Evolutionary conservation across 2,329 filamentous ascomycete species (phyloP), one percentile per base, ranked within the genome.

Genomic region (Xylariaceae sp.): DNA sequence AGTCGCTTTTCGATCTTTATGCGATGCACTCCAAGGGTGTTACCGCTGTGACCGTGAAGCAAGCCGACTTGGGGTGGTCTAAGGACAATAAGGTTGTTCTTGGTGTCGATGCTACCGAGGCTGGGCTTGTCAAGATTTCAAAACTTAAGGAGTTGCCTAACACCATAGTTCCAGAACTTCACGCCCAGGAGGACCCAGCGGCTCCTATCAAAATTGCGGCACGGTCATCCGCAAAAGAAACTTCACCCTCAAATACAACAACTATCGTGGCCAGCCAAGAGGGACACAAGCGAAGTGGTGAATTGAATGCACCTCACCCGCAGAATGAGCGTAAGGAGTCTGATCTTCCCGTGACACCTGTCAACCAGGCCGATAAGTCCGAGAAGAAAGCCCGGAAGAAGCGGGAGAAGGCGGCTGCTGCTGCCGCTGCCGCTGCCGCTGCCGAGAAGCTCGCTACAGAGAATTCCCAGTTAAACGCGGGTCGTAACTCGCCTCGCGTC

Each of bases 1-100:
- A 86, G 14, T 87, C 88, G 0, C 78, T 97, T 12, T 98, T 99
- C 69, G 95, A 99, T 78, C 82, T 99, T 8, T 99, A 99, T 72
- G 90, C 92, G 28, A 96, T 97, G 89, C 94, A 99, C 74, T 97
- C 95, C 9, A 96, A 92, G 77, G 95, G 95, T 60, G 92, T 98
- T n/a, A 93, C 93, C 16, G 94, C 91, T 67, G 74, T 98, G 50
- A 87, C 87, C 62, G 87, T 99, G 72, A 94, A 90, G 73, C 91
- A 94, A 71, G 86, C 88, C 48, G 94, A 98, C 74, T 81, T 99
- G 45, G 95, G 96, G 26, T 98, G 93, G 93, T 89, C 88, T 66
- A 85, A 87, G 66, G 91, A 97, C 61, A 94, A 92, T 75, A 96
- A 96, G 79, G 90, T 96, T 50, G 79, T 96, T 34, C 79, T 88